Base-by-base conservation (phyloP, 768 basidiomycete species). In the Cubamyces sp. region DNA sequence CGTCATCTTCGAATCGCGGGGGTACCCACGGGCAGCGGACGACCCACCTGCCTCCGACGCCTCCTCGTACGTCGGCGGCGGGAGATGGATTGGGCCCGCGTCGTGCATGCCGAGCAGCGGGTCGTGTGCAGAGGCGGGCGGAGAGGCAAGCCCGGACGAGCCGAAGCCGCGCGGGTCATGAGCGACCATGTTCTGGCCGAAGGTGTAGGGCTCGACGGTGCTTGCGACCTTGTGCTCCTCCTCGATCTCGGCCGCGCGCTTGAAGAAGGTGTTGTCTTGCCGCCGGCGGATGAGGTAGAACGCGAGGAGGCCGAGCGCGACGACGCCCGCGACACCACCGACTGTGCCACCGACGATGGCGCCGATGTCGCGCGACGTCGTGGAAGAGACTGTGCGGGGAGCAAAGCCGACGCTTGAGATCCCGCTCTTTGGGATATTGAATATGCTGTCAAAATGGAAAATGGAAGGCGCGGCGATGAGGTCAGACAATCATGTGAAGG, bases 321-420 rank as follows among this genome's bases (percentile, higher is more conserved):
- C 51, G 54, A 74, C 66, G 47, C 66, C 69, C 14, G 58, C 68
- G 46, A 73, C 67, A 56, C 74, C 73, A 41, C 73, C 71, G 23
- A 74, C 66, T 3, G 66, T 64, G 43, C 73, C 71, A 43, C 74
- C 73, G 49, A 74, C 67, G 57, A 74, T 72, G 11, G 73, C 69
- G 54, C 72, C 74, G 46, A 66, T 64, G 64, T 68, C 58, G 39
- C 64, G 64, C n/a, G 65, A 60, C 14, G 34, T 46, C 41, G 64
- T 60, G 53, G 61, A 50, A 8, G 64, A 42, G 45, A 52, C 63
- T 46, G 50, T 18, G 41, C 66, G 63, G 11, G 65, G 62, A 21
- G 71, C 71, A 54, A 73, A 70, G 39, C 70, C 69, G 55, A 73
- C 57, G 15, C 64, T 49, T 18, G 66, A 54, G 21, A 54, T 45